Conservation (phyloP, 2,329 filamentous ascomycete genomes). For the Colletotrichum caudatum region DNA sequence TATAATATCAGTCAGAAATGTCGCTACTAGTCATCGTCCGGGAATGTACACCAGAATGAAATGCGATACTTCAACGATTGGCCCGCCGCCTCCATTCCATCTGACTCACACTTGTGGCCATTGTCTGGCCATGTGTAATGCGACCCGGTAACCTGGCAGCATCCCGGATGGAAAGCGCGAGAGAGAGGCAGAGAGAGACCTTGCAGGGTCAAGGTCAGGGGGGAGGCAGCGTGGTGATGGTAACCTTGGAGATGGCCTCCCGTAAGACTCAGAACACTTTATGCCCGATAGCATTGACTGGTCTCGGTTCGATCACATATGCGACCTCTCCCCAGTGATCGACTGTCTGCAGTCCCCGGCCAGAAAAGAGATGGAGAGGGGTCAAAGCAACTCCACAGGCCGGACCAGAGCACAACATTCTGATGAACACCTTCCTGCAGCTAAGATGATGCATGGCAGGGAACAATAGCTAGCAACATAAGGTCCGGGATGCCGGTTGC, state of each 20-base stretch:
- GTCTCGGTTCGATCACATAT: conserved; percentile 7
- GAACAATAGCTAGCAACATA: conserved; percentile 48
- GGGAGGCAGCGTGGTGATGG: background rate
- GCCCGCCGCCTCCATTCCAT: conserved; percentile 33
- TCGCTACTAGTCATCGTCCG: background rate
- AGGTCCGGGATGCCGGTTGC: conserved; percentile 28
- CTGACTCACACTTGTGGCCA: conserved; percentile 30
- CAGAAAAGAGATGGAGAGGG: conserved; percentile 20
- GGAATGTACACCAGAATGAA: background rate
- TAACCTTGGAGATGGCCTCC: conserved; percentile 38
- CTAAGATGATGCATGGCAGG: background rate
- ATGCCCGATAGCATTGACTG: conserved; percentile 34
- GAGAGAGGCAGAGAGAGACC: conserved; percentile 4
- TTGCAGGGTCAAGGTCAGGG: conserved; percentile 32
- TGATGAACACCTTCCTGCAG: conserved; percentile 7
- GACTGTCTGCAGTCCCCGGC: conserved; percentile 21
- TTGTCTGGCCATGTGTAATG: conserved; percentile 20
- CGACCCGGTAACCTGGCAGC: background rate
- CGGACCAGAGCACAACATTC: conserved; percentile 27
- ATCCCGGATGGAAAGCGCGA: background rate
- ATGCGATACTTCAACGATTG: conserved; percentile 23
- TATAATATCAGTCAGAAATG: conserved; percentile 9
- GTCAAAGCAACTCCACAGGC: conserved; percentile 32
- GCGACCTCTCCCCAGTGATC: conserved; percentile 19
- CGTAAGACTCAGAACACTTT: conserved; percentile 10